Base-by-base conservation (phyloP, 805 yeast genomes). In the Isabelozyma heimii region DNA sequence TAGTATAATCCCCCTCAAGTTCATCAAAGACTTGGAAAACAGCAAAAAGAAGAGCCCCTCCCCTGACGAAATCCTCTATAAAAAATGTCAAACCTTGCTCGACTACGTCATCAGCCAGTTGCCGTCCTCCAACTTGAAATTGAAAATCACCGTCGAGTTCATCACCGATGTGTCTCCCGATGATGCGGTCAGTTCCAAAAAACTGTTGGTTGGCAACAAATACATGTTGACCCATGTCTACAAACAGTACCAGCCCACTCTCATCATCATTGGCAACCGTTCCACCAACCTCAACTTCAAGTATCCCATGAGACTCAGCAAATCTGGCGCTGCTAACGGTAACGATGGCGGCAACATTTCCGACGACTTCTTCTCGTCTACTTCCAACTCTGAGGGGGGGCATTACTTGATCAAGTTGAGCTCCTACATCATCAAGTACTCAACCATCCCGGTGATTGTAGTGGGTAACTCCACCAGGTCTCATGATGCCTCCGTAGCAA, bases 201-300 rank as follows among this genome's bases (percentile, higher is more conserved):
- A 45, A 24, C 37, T 15, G 41, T 49, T 42, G 16, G 40, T 52
- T 3, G 70, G 76, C 26, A 61, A 64, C 49, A 73, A 71, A 54
- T 63, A 58, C 47, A 68, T 73, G 70, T 47, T 74, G 33, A 48
- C 60, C 15, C 70, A 72, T 50, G 57, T 74, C 30, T 70, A 61
- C 54, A 59, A 60, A 44, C 79, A 73, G 52, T 74, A 74, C 54
- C 75, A 63, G 48, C 79, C 79, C 2, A 67, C 65, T 44, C 53
- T 74, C 48, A 47, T 74, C 15, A 54, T 73, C 1, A 48, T 69
- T 41, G 76, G 78, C 1, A 73, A 67, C 50, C 67, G 65, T 45
- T 61, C 69, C n/a, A 58, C 72, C 28, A 73, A 69, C 55, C 57
- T 72, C 48, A 74, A 73, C 55, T 74, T 73, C 61, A 70, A 70